Base-by-base conservation (phyloP, 805 yeast species). In the Priceomyces haplophilus region DNA sequence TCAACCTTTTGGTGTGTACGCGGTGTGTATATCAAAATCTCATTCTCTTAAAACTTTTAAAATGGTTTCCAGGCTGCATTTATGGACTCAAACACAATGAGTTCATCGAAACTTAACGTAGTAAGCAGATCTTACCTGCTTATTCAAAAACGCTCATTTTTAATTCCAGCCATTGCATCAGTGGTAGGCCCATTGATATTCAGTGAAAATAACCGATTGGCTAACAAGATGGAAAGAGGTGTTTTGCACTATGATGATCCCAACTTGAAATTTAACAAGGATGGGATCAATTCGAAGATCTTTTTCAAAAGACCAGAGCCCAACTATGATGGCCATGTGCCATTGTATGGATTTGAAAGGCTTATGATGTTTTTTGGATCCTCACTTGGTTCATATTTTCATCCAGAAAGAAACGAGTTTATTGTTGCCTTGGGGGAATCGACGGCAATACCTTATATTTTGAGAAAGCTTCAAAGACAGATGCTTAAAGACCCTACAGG, bases 381-480 rank as follows among this genome's bases (percentile, higher is more conserved):
- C 3, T 88, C 95, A 1, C 56, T 86, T 15, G 91, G 90, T 18
- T 84, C 97, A 0, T 81, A 71, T 54, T 69, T 78, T 39, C 89
- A 85, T 54, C 95, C 93, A 4, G 88, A 83, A 53, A 65, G 82
- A 43, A 87, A 87, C 44, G 80, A 79, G 46, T 81, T 83, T 54
- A 84, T 86, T 44, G 89, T 84, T 17, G 89, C 86, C 30, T 69
- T 86, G 51, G 99, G 99, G 1, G 99, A 93, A 59, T 81, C 91
- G 12, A 85, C 97, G 0, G 96, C 96, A 6, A 70, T 85, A 32
- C 81, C 84, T 7, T 75, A 73, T 23, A 79, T 89, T 25, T 72
- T 95, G 41, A 72, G 70, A 16, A 64, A 72, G 12, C 62, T 93
- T 44, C 80, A 88, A 51, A 69, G 70, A 20, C 78, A 78, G 47